Conservation (phyloP, 2,329 filamentous ascomycete genomes). For the Orbilia quercus region DNA sequence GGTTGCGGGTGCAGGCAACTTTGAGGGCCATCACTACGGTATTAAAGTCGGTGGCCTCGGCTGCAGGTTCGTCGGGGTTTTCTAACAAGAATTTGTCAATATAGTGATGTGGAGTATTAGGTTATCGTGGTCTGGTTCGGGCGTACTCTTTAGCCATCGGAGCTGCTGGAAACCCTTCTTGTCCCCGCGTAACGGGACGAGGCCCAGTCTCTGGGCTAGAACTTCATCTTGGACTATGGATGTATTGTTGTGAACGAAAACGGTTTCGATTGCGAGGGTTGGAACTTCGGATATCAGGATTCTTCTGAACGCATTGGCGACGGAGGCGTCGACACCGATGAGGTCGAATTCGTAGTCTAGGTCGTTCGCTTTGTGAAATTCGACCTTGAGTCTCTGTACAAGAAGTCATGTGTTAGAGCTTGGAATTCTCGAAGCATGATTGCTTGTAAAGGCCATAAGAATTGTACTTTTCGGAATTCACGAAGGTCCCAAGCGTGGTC, state of each 20-base stretch:
- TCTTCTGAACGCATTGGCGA: constrained; percentile 96
- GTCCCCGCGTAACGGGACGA: constrained; percentile 87
- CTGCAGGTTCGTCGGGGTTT: constrained; percentile 63
- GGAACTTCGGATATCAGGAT: constrained; percentile 95
- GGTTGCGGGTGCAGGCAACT: constrained; percentile 82
- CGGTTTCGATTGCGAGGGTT: constrained; percentile 90
- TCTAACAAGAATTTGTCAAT: constrained; percentile 6
- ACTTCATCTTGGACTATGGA: constrained; percentile 98
- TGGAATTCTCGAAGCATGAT: constrained; percentile 9
- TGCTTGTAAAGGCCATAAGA: neutral
- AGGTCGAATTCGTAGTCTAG: constrained; percentile 88
- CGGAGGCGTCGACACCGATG: constrained; percentile 87
- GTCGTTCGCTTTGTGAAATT: constrained; percentile 84
- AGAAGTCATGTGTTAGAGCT: constrained; percentile 5
- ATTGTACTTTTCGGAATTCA: constrained; percentile 70
- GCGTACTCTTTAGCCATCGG: constrained; percentile 58
- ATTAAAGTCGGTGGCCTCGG: constrained; percentile 78
- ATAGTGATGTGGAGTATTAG: neutral
- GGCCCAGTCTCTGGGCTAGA: constrained; percentile 85
- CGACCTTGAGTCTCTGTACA: constrained; percentile 73
- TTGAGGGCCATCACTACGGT: constrained; percentile 82
- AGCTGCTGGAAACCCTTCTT: constrained; percentile 76
- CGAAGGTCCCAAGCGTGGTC: constrained; percentile 82
- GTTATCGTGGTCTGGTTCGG: neutral
- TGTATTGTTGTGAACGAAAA: constrained; percentile 95